A percentile compares a stretch with the other conserved stretches of the same genome.
Conservation (phyloP, 2,329 filamentous ascomycete species). For the Ophiocordyceps sinensis region DNA sequence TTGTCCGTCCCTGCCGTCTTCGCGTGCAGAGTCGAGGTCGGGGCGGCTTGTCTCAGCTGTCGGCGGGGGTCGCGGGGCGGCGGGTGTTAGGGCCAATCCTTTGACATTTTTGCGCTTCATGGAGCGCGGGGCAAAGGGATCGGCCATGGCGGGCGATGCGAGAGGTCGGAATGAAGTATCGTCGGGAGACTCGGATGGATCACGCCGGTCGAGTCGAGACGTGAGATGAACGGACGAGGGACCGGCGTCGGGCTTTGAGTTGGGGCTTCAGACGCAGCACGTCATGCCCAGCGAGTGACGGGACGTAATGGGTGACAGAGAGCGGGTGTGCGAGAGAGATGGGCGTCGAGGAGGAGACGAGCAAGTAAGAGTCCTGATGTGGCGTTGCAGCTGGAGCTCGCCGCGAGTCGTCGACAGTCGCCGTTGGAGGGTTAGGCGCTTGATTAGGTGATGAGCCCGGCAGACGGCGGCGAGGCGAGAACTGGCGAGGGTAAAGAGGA, state of each 20-base stretch:
- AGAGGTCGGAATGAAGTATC: not conserved
- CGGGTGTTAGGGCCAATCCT: slow-evolving; percentile 74
- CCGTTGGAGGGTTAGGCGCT: not conserved
- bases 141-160: slow-evolving; percentile 34
- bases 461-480: not conserved
- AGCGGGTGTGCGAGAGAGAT: not conserved
- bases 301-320: not conserved
- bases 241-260: not conserved
- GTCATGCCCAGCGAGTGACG: not conserved
- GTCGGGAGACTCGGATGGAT: not conserved
- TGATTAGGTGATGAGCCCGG: not conserved
- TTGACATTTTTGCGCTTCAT: slow-evolving; percentile 99
- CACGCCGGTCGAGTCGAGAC: not conserved
- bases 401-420: not conserved
- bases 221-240: not conserved
- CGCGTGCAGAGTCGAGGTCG: slow-evolving; percentile 46
- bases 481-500: not conserved
- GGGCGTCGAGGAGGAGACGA: not conserved
- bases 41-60: slow-evolving; percentile 58
- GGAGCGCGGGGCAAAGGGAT: slow-evolving; percentile 53
- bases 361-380: not conserved
- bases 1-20: slow-evolving; percentile 40
- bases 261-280: not conserved
- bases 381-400: not conserved
- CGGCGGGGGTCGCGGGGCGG: slow-evolving; percentile 55